These are phyloP conservation scores for Cyclocybe aegerita DNA, from an alignment of 768 basidiomycete genomes.

Conservation along the genomic window DNA sequence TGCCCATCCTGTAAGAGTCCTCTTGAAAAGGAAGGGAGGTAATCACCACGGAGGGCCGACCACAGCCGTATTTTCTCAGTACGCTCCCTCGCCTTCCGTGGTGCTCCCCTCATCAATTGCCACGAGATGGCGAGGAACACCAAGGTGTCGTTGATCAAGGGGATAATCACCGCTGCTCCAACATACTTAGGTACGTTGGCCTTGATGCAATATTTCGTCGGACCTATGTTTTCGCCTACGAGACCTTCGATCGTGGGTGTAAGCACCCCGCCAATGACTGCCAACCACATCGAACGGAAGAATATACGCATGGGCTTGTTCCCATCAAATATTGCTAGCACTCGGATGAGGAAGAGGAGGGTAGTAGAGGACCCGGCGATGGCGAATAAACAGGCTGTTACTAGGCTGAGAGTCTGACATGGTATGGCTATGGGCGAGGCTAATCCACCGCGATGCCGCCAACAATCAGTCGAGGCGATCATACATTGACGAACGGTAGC, in stretches of 20 bases:
- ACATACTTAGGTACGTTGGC: slow-evolving; percentile 12
- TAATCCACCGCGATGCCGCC: background rate
- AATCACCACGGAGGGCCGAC: slow-evolving; percentile 18
- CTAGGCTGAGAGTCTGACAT: slow-evolving; percentile 8
- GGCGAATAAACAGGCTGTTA: slow-evolving; percentile 12
- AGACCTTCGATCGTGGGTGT: slow-evolving; percentile 21
- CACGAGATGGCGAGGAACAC: slow-evolving; percentile 32
- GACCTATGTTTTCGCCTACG: slow-evolving; percentile 12
- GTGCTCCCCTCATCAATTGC: slow-evolving; percentile 20
- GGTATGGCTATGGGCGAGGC: slow-evolving; percentile 13
- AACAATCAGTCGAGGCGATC: background rate
- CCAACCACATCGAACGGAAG: slow-evolving; percentile 28
- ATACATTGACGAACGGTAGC: background rate
- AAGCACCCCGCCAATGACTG: slow-evolving; percentile 20
- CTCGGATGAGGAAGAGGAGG: slow-evolving; percentile 26
- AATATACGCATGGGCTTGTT: slow-evolving; percentile 12
- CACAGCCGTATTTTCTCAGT: slow-evolving; percentile 9
- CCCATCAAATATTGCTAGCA: slow-evolving; percentile 19
- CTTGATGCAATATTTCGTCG: slow-evolving; percentile 21
- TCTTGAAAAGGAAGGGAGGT: slow-evolving; percentile 23
- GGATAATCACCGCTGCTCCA: slow-evolving; percentile 16
- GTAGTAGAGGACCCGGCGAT: slow-evolving; percentile 14
- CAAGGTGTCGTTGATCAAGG: slow-evolving; percentile 25
- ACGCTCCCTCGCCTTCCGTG: background rate
- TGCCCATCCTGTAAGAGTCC: slow-evolving; percentile 28